phyloP scores from a whole-genome alignment of 2,329 filamentous ascomycete species.

The Fusarium multiceps region DNA sequence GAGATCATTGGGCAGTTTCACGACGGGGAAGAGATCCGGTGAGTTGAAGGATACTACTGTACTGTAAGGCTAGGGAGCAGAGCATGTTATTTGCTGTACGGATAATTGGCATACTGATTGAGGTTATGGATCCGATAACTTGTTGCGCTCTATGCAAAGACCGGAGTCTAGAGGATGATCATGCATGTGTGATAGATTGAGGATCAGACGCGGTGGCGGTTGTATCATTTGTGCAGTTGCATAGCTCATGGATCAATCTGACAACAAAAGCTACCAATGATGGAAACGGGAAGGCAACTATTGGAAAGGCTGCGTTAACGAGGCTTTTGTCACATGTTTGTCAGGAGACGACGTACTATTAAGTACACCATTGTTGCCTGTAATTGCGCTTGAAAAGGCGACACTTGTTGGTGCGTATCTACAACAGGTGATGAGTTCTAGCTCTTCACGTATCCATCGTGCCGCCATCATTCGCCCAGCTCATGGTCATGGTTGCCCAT shows the following conservation, averaged over 20 bases:
- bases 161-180: neutral
- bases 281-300: neutral
- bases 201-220: neutral
- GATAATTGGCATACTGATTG: neutral
- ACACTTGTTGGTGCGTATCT: neutral
- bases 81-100: neutral
- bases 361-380: neutral
- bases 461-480: conserved; percentile 52
- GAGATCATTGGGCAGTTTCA: conserved; percentile 10
- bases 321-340: conserved; percentile 17
- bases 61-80: neutral
- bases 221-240: neutral
- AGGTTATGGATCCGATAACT: conserved; percentile 18
- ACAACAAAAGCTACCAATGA: neutral
- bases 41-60: neutral
- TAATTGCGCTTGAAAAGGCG: neutral
- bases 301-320: neutral
- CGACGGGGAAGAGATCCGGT: conserved; percentile 13
- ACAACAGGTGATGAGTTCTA: neutral
- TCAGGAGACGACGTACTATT: neutral
- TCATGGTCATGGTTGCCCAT: conserved; percentile 62
- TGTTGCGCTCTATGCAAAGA: neutral
- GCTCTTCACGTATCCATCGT: conserved; percentile 2
- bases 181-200: conserved; percentile 16
- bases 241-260: neutral